phyloP scores from a whole-genome alignment of 768 basidiomycete species.

The Infundibulicybe gibba region DNA sequence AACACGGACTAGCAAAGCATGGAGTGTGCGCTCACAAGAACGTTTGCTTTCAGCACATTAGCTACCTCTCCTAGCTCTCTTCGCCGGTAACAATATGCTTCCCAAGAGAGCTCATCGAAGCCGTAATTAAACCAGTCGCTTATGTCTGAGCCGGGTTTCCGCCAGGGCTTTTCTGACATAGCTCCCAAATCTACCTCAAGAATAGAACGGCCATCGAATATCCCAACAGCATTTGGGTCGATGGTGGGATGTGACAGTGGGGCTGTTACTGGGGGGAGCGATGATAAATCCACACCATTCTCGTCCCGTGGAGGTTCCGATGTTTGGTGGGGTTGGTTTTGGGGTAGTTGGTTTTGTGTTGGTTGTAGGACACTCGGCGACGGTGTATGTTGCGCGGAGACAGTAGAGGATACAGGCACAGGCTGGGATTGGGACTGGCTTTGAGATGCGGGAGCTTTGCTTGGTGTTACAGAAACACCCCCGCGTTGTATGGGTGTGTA shows the following conservation, averaged over 20 bases:
- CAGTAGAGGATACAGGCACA: conserved; percentile 8
- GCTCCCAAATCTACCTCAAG: conserved; percentile 79
- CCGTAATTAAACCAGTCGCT: conserved; percentile 99
- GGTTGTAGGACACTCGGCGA: conserved; percentile 5
- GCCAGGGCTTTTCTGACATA: conserved; percentile 85
- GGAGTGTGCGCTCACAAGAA: conserved; percentile 53
- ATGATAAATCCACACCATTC: conserved; percentile 59
- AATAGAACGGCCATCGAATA: conserved; percentile 72
- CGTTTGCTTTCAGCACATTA: conserved; percentile 76
- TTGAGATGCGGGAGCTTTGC: conserved; percentile 4
- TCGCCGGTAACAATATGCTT: conserved; percentile 84
- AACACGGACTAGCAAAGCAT: neutral
- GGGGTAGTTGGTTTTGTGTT: conserved; percentile 10
- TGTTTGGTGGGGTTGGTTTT: conserved; percentile 11
- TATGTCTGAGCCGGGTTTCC: conserved; percentile 86
- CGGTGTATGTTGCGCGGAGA: conserved; percentile 16
- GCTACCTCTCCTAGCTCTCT: conserved; percentile 79
- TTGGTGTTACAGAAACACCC: conserved; percentile 24
- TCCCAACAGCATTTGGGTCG: conserved; percentile 63
- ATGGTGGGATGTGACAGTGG: conserved; percentile 80
- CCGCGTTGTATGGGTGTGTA: conserved; percentile 74
- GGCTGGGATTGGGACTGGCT: conserved; percentile 15
- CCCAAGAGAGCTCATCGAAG: conserved; percentile 96
- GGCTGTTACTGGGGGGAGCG: conserved; percentile 62
- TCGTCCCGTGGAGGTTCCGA: conserved; percentile 20